Conservation (phyloP, 2,329 filamentous ascomycete species). For the Trichophyton rubrum region DNA sequence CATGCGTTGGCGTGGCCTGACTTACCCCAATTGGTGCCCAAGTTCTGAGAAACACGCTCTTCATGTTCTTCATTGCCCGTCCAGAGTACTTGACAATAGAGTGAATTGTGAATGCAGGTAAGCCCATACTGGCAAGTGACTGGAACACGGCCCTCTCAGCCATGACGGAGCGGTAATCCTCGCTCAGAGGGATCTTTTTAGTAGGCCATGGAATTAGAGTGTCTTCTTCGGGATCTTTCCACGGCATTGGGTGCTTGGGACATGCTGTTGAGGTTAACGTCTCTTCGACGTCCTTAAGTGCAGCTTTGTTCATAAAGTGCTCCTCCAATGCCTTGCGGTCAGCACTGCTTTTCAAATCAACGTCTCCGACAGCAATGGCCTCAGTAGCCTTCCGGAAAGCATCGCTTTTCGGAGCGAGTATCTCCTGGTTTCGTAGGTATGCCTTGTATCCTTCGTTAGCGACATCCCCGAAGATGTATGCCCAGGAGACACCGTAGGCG, state of each 20-base stretch:
- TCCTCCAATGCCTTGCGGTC: conserved; percentile 7
- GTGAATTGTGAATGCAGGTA: conserved; percentile 90
- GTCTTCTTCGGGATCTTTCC: conserved; percentile 20
- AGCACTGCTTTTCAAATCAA: conserved; percentile 5
- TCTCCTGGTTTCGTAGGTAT: conserved; percentile 72
- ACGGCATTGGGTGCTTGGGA: conserved; percentile 17
- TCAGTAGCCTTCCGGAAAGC: conserved; percentile 28
- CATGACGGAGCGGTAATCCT: conserved; percentile 88
- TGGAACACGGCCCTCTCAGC: conserved; percentile 85
- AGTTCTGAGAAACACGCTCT: conserved; percentile 62
- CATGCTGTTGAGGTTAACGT: conserved; percentile 7
- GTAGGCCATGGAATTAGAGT: conserved; percentile 28
- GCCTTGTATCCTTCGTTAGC: conserved; percentile 90
- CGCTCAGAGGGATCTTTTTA: conserved; percentile 53
- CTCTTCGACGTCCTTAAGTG: background rate
- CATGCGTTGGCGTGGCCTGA: conserved; percentile 10
- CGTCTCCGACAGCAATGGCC: background rate
- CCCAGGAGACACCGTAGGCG: conserved; percentile 86
- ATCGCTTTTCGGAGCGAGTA: conserved; percentile 54
- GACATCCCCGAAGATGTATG: conserved; percentile 84
- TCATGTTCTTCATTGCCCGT: conserved; percentile 65
- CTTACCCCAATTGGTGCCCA: conserved; percentile 87
- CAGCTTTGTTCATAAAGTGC: background rate
- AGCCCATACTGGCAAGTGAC: conserved; percentile 77
- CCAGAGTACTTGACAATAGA: conserved; percentile 85